Evolutionary conservation across 2,329 filamentous ascomycete genomes (phyloP), one percentile per base, ranked within the genome.

Genomic region (Scytalidium lignicola): DNA sequence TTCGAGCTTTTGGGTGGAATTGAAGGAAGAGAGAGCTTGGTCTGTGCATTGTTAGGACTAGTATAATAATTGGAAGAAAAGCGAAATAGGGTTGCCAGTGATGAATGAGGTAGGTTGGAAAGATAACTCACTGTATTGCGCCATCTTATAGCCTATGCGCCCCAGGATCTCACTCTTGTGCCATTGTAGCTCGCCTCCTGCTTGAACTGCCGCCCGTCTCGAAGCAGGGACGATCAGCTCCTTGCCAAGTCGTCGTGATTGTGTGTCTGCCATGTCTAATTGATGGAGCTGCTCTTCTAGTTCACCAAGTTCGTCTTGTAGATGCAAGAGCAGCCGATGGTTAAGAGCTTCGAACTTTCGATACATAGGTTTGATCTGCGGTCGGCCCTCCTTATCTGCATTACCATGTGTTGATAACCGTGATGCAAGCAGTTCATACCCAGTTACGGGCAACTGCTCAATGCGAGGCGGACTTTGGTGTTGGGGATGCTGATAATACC

Each of bases 241-340:
- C 10, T 53, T 55, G 19, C 45, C 54, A 17, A 43, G 10, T 9
- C 56, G 50, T 32, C 63, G 51, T 4, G 63, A 59, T 46, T 76
- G 71, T 0, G 78, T 78, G 56, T 82, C 79, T 1, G 70, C 67
- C 18, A 69, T 70, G 60, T 96, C 91, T 1, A 93, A 68, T 0
- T 74, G 72, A 17, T 80, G 78, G 1, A 96, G 75, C 50, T 91
- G 82, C 59, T 90, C 84, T 66, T 96, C 90, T 32, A 95, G 73
- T 58, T 92, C 86, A 23, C 76, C 75, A 17, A 96, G 80, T 64
- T 95, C 89, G 62, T 95, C 90, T 66, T 96, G 91, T 15, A 95
- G 74, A 54, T 93, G 84, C 0, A 96, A 73, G 2, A 96, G 71
- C 2, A 95, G 70, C 2, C 91, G 83, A 63, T 95, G 90, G 59